Evolutionary conservation across 129 eudicot species (phyloP).

Genomic region (Tagetes patula): DNA sequence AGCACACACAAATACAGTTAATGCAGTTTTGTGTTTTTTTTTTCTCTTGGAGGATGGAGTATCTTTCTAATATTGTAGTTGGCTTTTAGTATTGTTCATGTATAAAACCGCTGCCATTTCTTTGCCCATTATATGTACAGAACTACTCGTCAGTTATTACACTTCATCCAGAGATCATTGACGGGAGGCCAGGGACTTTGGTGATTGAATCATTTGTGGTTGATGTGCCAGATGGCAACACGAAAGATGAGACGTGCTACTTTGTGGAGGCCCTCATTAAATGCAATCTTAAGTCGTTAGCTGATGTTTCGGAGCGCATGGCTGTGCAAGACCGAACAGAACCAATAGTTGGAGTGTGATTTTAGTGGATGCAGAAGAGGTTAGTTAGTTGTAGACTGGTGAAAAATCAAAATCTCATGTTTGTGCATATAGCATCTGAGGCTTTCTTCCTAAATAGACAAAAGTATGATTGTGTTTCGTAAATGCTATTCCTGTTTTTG

Average conservation of each 20-base stretch:
- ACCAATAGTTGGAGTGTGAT: constrained; percentile 45
- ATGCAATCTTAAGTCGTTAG: constrained; percentile 90
- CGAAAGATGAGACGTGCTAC: constrained; percentile 88
- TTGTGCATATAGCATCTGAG: constrained; percentile 33
- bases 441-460: constrained; percentile 26
- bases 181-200: constrained; percentile 85
- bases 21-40: neutral
- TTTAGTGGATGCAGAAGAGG: constrained; percentile 1
- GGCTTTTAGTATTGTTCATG: neutral
- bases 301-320: constrained; percentile 90
- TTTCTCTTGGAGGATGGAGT: neutral
- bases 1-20: neutral
- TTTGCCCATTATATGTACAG: constrained; percentile 42
- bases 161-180: constrained; percentile 85
- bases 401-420: constrained; percentile 16
- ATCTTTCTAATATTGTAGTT: neutral
- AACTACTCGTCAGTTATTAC: constrained; percentile 84
- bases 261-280: constrained; percentile 87
- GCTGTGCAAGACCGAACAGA: constrained; percentile 76
- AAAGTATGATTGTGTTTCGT: constrained; percentile 28
- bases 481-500: constrained; percentile 22
- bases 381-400: constrained; percentile 26
- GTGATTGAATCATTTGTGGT: constrained; percentile 95
- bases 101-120: neutral
- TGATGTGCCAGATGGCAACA: constrained; percentile 94